Evolutionary conservation across 768 basidiomycete genomes (phyloP), one percentile per base, ranked within the genome.

Genomic region (Wakefieldia striispora): DNA sequence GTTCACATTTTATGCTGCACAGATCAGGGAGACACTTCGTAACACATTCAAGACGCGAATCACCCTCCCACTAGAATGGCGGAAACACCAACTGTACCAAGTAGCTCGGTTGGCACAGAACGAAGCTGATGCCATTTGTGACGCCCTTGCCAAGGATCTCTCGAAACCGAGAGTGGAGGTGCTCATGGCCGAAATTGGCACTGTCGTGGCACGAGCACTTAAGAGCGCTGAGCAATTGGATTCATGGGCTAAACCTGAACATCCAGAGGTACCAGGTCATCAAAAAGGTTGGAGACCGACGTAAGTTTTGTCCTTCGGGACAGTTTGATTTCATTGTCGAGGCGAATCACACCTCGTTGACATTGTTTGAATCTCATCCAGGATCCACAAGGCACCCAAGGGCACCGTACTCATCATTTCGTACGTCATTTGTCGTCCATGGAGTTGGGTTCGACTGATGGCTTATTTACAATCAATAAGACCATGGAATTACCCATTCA

Each of bases 401-500:
- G 85, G 85, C 6, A 76, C 78, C 7, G 81, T 75, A 8, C 62
- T 86, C 39, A 75, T 83, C 50, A 82, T 87, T 42, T 67, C 78
- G 84, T 84, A 52, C 46, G 82, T 54, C 23, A 23, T 47, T 35
- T 39, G 26, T 21, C n/a, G 9, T n/a, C 39, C 29, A 23, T 26
- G 14, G 6, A 24, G 20, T 24, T 20, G 5, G 8, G 2, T 43
- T 21, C 21, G 19, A 23, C 39, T 47, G 17, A 45, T n/a, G 20
- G 5, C 2, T 19, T 37, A 7, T 4, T 35, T 40, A 3, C 6
- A 5, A 38, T 38, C 31, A 27, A 16, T 43, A 12, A 84, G 83
- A 16, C 83, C 83, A 2, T 86, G 83, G 82, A 86, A 86, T 58
- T 86, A 80, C 55, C 85, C 85, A 0, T 58, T 81, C 43, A 67